Percentiles rank a stretch among this genome's conserved stretches.
Evolutionary conservation across 306 rosid species (phyloP).

Genomic region (Cucurbita moschata): DNA sequence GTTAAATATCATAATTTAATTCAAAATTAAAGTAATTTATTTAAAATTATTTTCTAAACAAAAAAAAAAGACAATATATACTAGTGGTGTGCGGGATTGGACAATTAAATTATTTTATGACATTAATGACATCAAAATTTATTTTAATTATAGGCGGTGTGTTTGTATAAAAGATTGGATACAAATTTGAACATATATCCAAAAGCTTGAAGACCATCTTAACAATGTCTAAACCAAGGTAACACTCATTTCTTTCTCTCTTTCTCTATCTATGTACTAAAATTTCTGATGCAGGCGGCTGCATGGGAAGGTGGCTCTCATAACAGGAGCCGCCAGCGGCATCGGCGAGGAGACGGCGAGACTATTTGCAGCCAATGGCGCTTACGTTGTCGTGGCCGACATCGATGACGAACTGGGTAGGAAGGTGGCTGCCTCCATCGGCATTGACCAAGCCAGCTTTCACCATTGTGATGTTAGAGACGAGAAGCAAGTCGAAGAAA

Average conservation of each 20-base stretch:
- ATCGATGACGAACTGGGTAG: conserved; percentile 53
- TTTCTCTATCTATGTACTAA: background rate
- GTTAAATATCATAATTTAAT: no score
- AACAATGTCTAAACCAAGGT: conserved; percentile 42
- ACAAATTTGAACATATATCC: background rate
- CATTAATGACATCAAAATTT: no score
- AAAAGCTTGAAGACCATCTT: background rate
- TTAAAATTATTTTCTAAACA: no score
- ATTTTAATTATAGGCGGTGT: no score
- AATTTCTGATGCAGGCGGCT: background rate
- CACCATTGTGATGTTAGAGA: conserved; percentile 75
- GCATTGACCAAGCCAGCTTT: conserved; percentile 27
- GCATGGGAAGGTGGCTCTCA: conserved; percentile 65
- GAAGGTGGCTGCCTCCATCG: conserved; percentile 36
- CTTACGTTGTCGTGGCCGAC: conserved; percentile 50
- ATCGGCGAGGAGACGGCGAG: conserved; percentile 65
- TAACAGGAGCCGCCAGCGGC: conserved; percentile 75
- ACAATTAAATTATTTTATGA: no score
- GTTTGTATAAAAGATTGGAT: background rate
- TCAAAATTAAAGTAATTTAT: no score
- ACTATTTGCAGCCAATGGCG: conserved; percentile 49
- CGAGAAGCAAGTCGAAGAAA: conserved; percentile 57
- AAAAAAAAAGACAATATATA: no score
- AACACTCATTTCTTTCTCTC: background rate
- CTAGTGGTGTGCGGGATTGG: no score